Base-by-base conservation (phyloP, 352 stramenopile species). In the Globisporangium canariense region DNA sequence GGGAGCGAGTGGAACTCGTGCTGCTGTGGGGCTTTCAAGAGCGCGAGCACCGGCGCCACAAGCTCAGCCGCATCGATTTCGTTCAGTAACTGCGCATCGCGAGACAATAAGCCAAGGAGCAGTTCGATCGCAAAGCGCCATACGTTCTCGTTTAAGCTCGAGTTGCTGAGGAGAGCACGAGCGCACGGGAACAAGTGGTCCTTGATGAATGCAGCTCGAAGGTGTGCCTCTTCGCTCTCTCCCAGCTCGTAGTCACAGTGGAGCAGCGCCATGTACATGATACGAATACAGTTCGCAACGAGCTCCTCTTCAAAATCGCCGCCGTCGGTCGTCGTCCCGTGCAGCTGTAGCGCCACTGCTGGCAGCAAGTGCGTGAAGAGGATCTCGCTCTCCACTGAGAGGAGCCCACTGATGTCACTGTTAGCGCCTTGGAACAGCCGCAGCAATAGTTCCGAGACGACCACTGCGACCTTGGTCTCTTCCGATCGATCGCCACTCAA, bases 281-380 rank as follows among this genome's bases (percentile, higher is more conserved):
- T 61, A 11, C 70, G 73, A 8, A 90, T 75, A 20, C 77, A 89
- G 47, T 77, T 86, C 14, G 74, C 63, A 3, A 70, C 61, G 4
- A 78, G 56, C 50, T 67, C 60, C 56, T 79, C 56, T 45, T 75
- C 62, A 46, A 45, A 41, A 25, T 60, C 34, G 13, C 60, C 46
- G 20, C 25, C 52, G 41, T 47, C 59, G 36, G 28, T 56, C 25
- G 41, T 46, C 8, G 54, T 25, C 6, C 60, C 52, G 13, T 65
- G 40, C 36, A 71, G 54, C 46, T 75, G 72, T 2, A 78, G 70
- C 7, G 79, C 67, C 2, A 91, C 51, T 7, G 71, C 66, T 32
- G 81, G 80, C 8, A 91, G 58, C n/a, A 91, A 68, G 51, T 87
- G 73, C 0, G 64, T 67, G 25, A 87, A 88, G 4, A 90, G 43